Evolutionary conservation across 164 flowering plant genomes (phyloP), one percentile per base, ranked within the genome.

Genomic region (Umbellularia californica): DNA sequence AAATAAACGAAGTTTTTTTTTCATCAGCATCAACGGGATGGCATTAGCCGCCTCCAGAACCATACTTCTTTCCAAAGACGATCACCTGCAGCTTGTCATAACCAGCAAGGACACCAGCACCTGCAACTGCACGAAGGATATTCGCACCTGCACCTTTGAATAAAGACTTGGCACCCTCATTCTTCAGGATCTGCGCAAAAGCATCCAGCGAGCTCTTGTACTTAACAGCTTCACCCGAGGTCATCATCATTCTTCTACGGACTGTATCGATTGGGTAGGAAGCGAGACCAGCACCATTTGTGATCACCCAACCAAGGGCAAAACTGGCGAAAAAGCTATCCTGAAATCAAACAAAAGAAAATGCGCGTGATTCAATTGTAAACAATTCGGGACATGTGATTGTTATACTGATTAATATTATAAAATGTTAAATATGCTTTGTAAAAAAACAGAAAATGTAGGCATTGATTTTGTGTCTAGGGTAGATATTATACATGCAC

Each of bases 41-140:
- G 3, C 74, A 68, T 87, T 82, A 87, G 73, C 81, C 90, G 2
- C 90, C 88, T 20, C 92, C 92, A 22, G 89, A 86, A 9, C 90
- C 89, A 55, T 80, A 89, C 81, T 89, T 87, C 92, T 89, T 89
- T 67, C 92, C 92, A 17, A 89, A 76, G 17, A 88, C 84, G 52
- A 89, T 41, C 51, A 89, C 33, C 89, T 89, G 92, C 51, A 89
- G 86, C 86, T 89, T 86, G 86, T 89, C 92, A 20, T 89, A 89
- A 75, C 92, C 90, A 0, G 92, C 85, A 41, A 89, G 88, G 84
- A 89, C 92, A 83, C 92, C 92, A 76, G 92, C 92, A 74, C 92
- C 92, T 19, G 92, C 92, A 82, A 89, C 78, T 19, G 84, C 88
- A 63, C 88, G 83, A 55, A 83, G 72, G 52, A 85, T 82, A 71